Evolutionary conservation across 768 basidiomycete genomes (phyloP), one percentile per base, ranked within the genome.

Genomic region (Sarcodon aspratus): DNA sequence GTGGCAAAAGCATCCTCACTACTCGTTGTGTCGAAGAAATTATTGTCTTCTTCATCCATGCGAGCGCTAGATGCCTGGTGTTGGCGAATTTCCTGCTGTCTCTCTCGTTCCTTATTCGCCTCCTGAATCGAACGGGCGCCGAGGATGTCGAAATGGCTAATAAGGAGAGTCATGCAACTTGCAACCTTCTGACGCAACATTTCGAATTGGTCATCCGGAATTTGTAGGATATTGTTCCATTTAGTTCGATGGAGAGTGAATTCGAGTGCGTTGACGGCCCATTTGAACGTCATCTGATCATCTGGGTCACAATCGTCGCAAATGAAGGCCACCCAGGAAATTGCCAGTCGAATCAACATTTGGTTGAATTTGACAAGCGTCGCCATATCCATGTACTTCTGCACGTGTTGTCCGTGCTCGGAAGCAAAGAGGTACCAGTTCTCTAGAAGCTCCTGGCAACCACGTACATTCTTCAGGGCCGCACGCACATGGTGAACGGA

Each of bases 341-440:
- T 97, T 9, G 94, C 91, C 47, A 98, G 76, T 52, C 81, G 84
- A 64, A 94, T 85, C 33, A 97, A 72, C 3, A 85, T 73, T 7
- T 85, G 78, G 59, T 87, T 85, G 66, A 96, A 95, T 55, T 85
- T 82, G 55, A 75, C 68, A 47, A 83, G 62, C 0, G 79, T 71
- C 0, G 76, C 59, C 12, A 75, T 76, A 56, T 95, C 92, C 82
- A 96, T 88, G 61, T 87, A 81, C 54, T 83, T 80, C 57, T 91
- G 84, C 8, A 85, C 88, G 57, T 94, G 87, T 52, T 87, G 82
- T 1, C 92, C 93, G 61, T 96, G 91, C 55, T 97, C 92, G 10
- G 94, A 92, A n/a, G 93, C 92, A 60, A 96, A 98, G 27, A 80
- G 66, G 59, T 89, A 98, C 92, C 95, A 99, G 61, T 88, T 94